Evolutionary conservation across 768 basidiomycete species (phyloP), one percentile per base, ranked within the genome.

Genomic region (Wakefieldia striispora): DNA sequence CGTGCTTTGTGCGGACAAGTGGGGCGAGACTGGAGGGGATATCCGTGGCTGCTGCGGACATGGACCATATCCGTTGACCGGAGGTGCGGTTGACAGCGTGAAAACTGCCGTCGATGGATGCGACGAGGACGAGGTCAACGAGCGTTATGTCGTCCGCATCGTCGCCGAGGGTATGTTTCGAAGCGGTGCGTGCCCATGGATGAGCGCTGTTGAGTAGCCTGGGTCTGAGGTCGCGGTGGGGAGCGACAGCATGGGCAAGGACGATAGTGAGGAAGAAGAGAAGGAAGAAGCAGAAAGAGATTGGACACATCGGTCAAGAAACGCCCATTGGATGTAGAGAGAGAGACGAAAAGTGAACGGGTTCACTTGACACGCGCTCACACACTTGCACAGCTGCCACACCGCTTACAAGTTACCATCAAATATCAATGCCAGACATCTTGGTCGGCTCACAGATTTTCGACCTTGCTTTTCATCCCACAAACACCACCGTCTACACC

Each of bases 21-120:
- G 89, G 87, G 0, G 79, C 77, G 20, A 91, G 76, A 16, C 80
- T 74, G n/a, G 79, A 70, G 0, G 82, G 79, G 7, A 74, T 66
- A 14, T 43, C 61, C 23, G 75, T 63, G 35, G 80, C 68, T 40
- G 78, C 77, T 14, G 84, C 79, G 8, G 84, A 79, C 84, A 94
- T 88, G 31, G 91, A 92, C 95, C 95, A 99, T 0, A 94, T 73
- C 9, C 81, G 75, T 14, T 79, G 78, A 0, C 95, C 95, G 0
- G 86, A 86, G 0, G 86, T 84, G 52, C 95, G 76, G 62, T 95
- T 93, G 55, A 98, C 76, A 0, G 93, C 97, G 73, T 97, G 95
- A 29, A 99, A 84, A 50, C 85, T 91, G 21, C 95, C 95, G 70
- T 98, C 95, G 23, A 99, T 84, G 7, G 93, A 93, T 1, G 94